Evolutionary conservation across 2,329 filamentous ascomycete species (phyloP), one percentile per base, ranked within the genome.

Genomic region (Cordyceps cateniannulata): DNA sequence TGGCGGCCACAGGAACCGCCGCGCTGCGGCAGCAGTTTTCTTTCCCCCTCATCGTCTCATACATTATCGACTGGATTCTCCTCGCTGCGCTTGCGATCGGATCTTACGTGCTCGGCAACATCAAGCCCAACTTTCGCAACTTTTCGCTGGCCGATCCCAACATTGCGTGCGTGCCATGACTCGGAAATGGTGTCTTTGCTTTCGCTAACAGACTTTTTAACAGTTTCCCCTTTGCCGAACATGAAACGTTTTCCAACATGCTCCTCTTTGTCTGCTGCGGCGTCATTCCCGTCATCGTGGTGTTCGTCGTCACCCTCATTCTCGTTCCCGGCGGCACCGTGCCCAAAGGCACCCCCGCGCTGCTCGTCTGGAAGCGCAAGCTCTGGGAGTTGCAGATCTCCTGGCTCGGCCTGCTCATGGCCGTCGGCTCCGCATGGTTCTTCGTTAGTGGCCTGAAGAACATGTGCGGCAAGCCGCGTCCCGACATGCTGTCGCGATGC

Each of bases 351-450:
- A 86, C 87, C 0, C 85, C 89, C 1, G 81, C 81, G 64, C 73
- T 81, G 4, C 75, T 90, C 59, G 79, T 93, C 49, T 92, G 90
- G 86, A 85, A 84, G 70, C 83, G 90, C 65, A 96, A 95, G 75
- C 72, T 96, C 1, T 97, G 93, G 92, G 93, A 97, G 73, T 86
- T 90, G 72, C 91, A 97, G 70, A 86, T 85, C 2, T 92, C 90
- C 62, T 91, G 88, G 85, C 85, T 96, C 68, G 93, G 93, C 0
- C 80, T 96, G 3, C 90, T 81, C 1, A 78, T 96, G 20, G 85
- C 89, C 3, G 77, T 91, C 10, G 85, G 87, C 2, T 79, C 84
- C 2, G 83, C 89, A 5, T 96, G 89, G 77, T 85, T 95, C 73
- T 85, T 96, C 67, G 93, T 92, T 1, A 86, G 91, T 67, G 90